These are phyloP conservation scores for Exophiala xenobiotica DNA, from an alignment of 2,329 filamentous ascomycete genomes.

Conservation along the genomic window DNA sequence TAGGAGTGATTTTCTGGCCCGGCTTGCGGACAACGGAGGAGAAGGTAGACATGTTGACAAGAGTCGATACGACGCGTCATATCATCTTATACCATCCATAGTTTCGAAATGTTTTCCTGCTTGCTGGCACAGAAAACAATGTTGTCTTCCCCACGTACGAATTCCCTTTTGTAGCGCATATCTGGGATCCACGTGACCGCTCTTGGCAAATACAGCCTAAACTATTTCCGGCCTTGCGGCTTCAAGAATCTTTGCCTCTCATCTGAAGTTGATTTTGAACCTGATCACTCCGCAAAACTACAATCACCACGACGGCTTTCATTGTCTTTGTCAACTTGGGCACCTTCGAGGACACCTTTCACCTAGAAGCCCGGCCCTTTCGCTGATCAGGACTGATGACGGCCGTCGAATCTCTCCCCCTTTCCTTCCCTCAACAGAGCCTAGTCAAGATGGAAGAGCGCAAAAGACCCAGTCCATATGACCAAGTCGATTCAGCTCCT, in stretches of 20 bases:
- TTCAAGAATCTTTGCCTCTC: constrained; percentile 1
- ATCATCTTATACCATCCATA: too few relatives aligned
- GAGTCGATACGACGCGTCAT: too few relatives aligned
- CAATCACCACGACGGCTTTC: constrained; percentile 1
- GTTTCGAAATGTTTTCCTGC: too few relatives aligned
- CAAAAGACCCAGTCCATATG: constrained; percentile 85
- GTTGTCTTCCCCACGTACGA: too few relatives aligned
- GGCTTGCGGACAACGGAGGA: constrained; percentile 59
- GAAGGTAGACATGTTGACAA: constrained; percentile 47
- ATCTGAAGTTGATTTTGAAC: not conserved
- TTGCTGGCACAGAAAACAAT: too few relatives aligned
- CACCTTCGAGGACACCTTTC: constrained; percentile 9
- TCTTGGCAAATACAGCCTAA: too few relatives aligned
- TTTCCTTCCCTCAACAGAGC: constrained; percentile 68
- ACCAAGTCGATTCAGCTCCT: constrained; percentile 78
- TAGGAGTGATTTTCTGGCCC: constrained; percentile 76
- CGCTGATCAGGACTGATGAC: constrained; percentile 70
- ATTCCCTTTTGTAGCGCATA: too few relatives aligned
- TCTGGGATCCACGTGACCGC: too few relatives aligned
- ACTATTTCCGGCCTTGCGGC: too few relatives aligned
- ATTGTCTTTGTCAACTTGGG: constrained; percentile 7
- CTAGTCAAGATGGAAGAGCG: constrained; percentile 98
- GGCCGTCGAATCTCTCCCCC: constrained; percentile 74
- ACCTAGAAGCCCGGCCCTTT: constrained; percentile 8
- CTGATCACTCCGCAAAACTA: constrained; percentile 7